Evolutionary conservation across 176 grass and related monocot genomes (phyloP).

Genomic region (Aegilops speltoides): DNA sequence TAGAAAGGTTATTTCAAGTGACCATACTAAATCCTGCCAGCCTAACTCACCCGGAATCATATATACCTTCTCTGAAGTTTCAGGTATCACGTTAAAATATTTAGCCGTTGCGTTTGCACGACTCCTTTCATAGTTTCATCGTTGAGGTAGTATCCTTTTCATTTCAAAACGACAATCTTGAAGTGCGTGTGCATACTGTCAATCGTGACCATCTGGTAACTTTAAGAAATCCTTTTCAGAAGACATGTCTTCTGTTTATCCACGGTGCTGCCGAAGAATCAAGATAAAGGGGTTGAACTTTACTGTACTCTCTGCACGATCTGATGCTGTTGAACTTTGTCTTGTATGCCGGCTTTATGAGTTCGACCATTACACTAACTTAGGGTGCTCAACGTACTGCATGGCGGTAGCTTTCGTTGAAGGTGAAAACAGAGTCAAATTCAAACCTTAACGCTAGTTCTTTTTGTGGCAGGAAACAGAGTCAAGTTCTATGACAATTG

Average conservation of each 20-base stretch:
- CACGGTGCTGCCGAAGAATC: neutral
- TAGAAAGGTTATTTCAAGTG: conserved; percentile 5
- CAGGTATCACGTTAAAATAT: neutral
- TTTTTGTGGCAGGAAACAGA: neutral
- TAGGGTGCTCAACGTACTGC: neutral
- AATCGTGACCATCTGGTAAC: neutral
- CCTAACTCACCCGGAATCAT: conserved; percentile 8
- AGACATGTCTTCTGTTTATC: neutral
- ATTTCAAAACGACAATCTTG: neutral
- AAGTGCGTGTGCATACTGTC: neutral
- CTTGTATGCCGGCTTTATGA: neutral
- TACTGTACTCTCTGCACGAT: neutral
- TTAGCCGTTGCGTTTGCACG: neutral
- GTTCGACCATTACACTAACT: conserved; percentile 35
- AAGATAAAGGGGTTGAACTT: neutral
- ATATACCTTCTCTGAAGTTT: conserved; percentile 28
- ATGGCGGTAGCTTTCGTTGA: neutral
- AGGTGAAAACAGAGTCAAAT: conserved; percentile 7
- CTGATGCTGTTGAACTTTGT: conserved; percentile 18
- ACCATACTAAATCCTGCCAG: neutral
- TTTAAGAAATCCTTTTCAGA: neutral
- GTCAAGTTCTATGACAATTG: neutral
- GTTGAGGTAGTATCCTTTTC: neutral
- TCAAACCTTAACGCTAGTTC: neutral
- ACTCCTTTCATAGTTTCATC: neutral